Conservation (phyloP, 768 basidiomycete genomes). For the Leccinum obscurum region DNA sequence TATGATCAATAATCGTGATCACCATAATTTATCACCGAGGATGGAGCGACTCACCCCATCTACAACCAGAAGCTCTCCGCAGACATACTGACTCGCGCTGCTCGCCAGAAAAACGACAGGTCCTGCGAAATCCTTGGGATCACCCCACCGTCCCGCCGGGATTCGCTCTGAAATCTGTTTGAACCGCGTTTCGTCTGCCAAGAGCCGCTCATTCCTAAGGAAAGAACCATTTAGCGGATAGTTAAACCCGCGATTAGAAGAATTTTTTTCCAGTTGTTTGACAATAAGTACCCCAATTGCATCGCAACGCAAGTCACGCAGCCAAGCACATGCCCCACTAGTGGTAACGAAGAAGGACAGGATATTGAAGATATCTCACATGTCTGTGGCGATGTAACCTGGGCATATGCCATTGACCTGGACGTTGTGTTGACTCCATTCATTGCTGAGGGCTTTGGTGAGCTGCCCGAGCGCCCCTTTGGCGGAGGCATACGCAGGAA, state of each 20-base stretch:
- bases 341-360: constrained; percentile 7
- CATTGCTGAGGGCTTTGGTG: constrained; percentile 89
- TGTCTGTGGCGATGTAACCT: constrained; percentile 88
- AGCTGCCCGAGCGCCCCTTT: constrained; percentile 86
- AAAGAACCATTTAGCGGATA: constrained; percentile 15
- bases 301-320: constrained; percentile 8
- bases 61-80: constrained; percentile 64
- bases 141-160: constrained; percentile 67
- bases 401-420: constrained; percentile 89
- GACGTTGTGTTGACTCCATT: constrained; percentile 87
- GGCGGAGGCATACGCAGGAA: constrained; percentile 90
- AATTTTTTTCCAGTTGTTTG: neutral
- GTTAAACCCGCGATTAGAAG: constrained; percentile 8
- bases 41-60: constrained; percentile 56
- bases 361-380: constrained; percentile 47
- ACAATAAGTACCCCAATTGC: constrained; percentile 12
- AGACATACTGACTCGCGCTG: constrained; percentile 64
- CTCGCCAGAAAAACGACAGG: constrained; percentile 67
- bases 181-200: constrained; percentile 58
- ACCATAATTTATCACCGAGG: neutral
- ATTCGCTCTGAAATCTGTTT: constrained; percentile 73
- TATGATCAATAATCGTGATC: constrained; percentile 10
- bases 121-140: constrained; percentile 65
- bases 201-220: constrained; percentile 62
- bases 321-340: constrained; percentile 1